These are phyloP conservation scores for Beta corolliflora DNA, from an alignment of 179 eudicot genomes.

Conservation along the genomic window DNA sequence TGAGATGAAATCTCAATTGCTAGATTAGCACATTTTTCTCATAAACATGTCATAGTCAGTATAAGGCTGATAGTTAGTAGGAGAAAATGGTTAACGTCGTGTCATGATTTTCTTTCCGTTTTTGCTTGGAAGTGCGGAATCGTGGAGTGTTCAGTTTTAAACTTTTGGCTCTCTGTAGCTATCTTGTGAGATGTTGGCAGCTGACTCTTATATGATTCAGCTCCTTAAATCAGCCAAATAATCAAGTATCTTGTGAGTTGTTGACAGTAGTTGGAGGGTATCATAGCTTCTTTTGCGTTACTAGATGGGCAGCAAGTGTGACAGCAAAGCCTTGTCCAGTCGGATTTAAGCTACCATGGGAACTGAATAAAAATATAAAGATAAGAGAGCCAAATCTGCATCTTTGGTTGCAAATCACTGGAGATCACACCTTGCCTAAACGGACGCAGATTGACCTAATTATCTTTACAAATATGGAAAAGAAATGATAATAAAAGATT, in stretches of 20 bases:
- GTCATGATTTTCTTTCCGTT: not conserved
- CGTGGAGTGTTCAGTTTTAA: not conserved
- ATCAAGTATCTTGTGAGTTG: too few relatives aligned
- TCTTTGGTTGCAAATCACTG: too few relatives aligned
- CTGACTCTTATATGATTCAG: not conserved
- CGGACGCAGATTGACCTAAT: too few relatives aligned
- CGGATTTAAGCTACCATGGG: not conserved
- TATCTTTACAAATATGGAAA: too few relatives aligned
- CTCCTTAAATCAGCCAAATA: not conserved
- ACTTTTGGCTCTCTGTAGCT: too few relatives aligned
- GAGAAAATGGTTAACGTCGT: not conserved
- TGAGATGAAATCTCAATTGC: not conserved
- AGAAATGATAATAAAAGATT: too few relatives aligned
- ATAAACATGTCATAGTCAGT: not conserved
- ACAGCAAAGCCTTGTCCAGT: not conserved
- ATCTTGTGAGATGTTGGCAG: not conserved
- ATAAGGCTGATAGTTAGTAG: not conserved
- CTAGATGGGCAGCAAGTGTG: not conserved
- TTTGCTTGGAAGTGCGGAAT: not conserved
- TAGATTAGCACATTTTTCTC: not conserved
- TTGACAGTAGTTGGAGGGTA: too few relatives aligned
- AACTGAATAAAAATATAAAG: not conserved
- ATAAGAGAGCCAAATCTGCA: too few relatives aligned
- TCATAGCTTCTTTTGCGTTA: too few relatives aligned
- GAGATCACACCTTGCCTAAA: too few relatives aligned